Conservation (phyloP, 495 filamentous ascomycete genomes). For the Pyrenula massariospora region DNA sequence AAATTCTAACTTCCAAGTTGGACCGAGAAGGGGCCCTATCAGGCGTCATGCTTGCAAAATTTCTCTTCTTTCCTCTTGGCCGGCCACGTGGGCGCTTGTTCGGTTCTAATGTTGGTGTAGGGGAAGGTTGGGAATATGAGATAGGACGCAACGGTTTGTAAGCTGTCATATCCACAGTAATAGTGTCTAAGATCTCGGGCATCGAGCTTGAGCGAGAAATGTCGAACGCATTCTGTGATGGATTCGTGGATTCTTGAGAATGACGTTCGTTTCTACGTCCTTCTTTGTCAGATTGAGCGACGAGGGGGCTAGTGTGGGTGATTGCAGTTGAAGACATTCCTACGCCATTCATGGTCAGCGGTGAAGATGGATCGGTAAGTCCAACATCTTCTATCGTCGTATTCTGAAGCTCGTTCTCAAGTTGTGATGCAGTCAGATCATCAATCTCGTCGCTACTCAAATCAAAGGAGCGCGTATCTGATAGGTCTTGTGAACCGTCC, state of each 20-base stretch:
- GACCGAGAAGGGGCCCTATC: slow-evolving; percentile 8
- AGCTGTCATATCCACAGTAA: not conserved
- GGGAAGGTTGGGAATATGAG: not conserved
- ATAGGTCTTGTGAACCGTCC: slow-evolving; percentile 3
- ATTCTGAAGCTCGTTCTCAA: slow-evolving; percentile 24
- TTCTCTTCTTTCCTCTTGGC: slow-evolving; percentile 14
- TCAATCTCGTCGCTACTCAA: slow-evolving; percentile 28
- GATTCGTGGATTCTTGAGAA: not conserved
- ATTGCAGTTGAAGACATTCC: not conserved
- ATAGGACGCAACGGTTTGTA: not conserved
- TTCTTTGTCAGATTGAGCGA: not conserved
- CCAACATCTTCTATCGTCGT: slow-evolving; percentile 3
- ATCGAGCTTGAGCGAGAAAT: not conserved
- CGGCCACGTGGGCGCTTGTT: not conserved
- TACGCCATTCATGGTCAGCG: not conserved
- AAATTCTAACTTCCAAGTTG: slow-evolving; percentile 2
- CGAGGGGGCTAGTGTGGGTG: not conserved
- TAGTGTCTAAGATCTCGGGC: not conserved
- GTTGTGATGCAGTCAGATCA: slow-evolving; percentile 30
- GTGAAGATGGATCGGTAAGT: not conserved
- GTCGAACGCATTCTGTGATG: not conserved
- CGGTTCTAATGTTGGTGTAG: not conserved
- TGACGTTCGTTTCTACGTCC: slow-evolving; percentile 1
- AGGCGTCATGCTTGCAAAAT: slow-evolving; percentile 4
- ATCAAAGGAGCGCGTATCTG: slow-evolving; percentile 10